These are phyloP conservation scores for Juncus effusus DNA, from an alignment of 176 grass and related monocot genomes.

Conservation along the genomic window DNA sequence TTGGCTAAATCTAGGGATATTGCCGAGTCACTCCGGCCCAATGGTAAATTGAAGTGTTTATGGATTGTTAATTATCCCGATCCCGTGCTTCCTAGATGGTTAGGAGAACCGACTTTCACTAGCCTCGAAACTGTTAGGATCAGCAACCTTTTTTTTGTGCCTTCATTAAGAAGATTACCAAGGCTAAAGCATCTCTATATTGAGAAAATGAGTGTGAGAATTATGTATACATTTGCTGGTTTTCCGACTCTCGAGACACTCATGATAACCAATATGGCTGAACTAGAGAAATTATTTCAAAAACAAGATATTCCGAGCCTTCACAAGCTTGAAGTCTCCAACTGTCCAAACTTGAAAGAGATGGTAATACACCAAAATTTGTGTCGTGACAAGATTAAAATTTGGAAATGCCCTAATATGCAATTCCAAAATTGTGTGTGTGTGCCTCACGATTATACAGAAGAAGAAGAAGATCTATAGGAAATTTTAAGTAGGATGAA, in stretches of 20 bases:
- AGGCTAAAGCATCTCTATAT: constrained; percentile 28
- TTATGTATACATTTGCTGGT: constrained; percentile 15
- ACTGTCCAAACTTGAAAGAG: constrained; percentile 26
- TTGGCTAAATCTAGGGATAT: background rate
- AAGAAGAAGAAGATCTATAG: too few species aligned
- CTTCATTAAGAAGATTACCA: constrained; percentile 25
- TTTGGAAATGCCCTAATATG: too few species aligned
- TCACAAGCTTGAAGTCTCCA: background rate
- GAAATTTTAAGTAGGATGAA: too few species aligned
- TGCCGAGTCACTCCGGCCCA: constrained; percentile 28
- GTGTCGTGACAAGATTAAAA: too few species aligned
- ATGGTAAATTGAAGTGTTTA: constrained; percentile 30
- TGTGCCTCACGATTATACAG: too few species aligned
- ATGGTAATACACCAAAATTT: constrained; percentile 8
- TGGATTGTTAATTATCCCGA: constrained; percentile 48
- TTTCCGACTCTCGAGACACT: constrained; percentile 40
- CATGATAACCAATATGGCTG: constrained; percentile 30
- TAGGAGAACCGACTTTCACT: constrained; percentile 14
- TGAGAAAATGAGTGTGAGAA: constrained; percentile 16
- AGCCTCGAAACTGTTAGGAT: constrained; percentile 36
- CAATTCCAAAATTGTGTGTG: too few species aligned
- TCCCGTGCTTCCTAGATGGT: constrained; percentile 36
- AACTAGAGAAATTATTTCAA: constrained; percentile 13
- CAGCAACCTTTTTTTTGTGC: constrained; percentile 24
- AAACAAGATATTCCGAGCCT: constrained; percentile 28